Percentiles rank a stretch among this genome's conserved stretches.
These are phyloP conservation scores for Colletotrichum musicola DNA, from an alignment of 2,329 filamentous ascomycete species.

Conservation along the genomic window DNA sequence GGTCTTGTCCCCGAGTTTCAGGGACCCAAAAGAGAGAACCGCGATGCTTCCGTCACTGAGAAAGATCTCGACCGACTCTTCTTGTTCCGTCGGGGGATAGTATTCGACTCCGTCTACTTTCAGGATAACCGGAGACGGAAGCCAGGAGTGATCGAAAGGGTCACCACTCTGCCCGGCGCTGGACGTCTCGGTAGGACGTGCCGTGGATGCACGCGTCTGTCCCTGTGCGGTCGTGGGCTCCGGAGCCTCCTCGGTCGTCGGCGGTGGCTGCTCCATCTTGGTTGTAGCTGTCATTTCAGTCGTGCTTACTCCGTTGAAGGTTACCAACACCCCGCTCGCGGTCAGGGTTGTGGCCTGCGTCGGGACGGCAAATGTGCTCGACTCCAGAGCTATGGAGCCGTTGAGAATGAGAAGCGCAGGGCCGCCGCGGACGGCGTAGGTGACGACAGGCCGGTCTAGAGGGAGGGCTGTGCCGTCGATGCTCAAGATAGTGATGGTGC, in stretches of 20 bases:
- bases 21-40: not conserved
- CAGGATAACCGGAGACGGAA: not conserved
- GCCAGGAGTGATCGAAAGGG: slow-evolving; percentile 1
- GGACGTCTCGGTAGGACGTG: not conserved
- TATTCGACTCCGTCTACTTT: slow-evolving; percentile 6
- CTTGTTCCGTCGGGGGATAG: slow-evolving; percentile 8
- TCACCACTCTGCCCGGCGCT: not conserved
- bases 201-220: not conserved
- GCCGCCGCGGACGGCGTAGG: not conserved
- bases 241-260: not conserved
- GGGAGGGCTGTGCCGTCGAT: not conserved
- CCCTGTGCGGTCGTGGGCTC: not conserved
- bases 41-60: slow-evolving; percentile 1
- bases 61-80: slow-evolving; percentile 16
- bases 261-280: not conserved
- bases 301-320: not conserved
- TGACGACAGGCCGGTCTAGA: not conserved
- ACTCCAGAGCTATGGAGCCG: not conserved
- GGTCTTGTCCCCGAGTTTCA: not conserved
- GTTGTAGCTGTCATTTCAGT: not conserved
- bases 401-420: not conserved
- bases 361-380: slow-evolving; percentile 5
- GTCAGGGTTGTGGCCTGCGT: not conserved
- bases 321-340: not conserved
- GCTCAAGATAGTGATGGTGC: not conserved